Evolutionary conservation across 2,329 filamentous ascomycete species (phyloP).

Genomic region (Ophiostoma populinum): DNA sequence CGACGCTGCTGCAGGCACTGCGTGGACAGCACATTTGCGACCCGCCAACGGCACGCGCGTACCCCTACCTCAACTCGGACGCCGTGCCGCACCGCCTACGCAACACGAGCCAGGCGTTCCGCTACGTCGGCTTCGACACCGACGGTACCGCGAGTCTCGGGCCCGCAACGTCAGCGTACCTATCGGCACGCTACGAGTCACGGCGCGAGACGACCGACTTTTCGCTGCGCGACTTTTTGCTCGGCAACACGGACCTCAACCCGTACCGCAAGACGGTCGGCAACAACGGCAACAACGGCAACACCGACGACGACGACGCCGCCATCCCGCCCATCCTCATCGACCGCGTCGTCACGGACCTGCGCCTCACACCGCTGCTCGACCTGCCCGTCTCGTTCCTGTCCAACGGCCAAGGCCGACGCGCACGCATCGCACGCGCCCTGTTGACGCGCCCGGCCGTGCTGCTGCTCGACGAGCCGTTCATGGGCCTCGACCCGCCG

Average conservation of each 20-base stretch:
- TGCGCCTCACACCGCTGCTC: slow-evolving; percentile 52
- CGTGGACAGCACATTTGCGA: slow-evolving; percentile 58
- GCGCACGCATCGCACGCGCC: slow-evolving; percentile 76
- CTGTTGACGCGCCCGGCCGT: slow-evolving; percentile 64
- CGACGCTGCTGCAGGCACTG: slow-evolving; percentile 65
- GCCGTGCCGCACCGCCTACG: slow-evolving; percentile 38
- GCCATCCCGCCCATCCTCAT: slow-evolving; percentile 26
- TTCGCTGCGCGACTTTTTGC: slow-evolving; percentile 62
- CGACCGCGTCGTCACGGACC: slow-evolving; percentile 49
- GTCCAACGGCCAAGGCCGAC: slow-evolving; percentile 81
- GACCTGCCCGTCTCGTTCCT: slow-evolving; percentile 75
- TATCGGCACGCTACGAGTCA: slow-evolving; percentile 83
- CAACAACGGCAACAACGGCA: slow-evolving; percentile 20
- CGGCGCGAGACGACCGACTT: slow-evolving; percentile 76
- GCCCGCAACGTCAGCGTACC: slow-evolving; percentile 52
- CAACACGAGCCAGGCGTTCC: slow-evolving; percentile 50
- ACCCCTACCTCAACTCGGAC: slow-evolving; percentile 55
- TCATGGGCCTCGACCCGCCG: slow-evolving; percentile 86
- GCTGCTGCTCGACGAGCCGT: slow-evolving; percentile 78
- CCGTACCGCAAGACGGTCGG: too few species aligned
- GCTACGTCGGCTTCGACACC: slow-evolving; percentile 79
- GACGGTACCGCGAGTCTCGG: slow-evolving; percentile 32
- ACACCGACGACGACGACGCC: slow-evolving; percentile 24
- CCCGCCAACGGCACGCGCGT: slow-evolving; percentile 59
- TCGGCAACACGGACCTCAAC: slow-evolving; percentile 71